Evolutionary conservation across 2,329 filamentous ascomycete species (phyloP).

Genomic region (Incumbomyces delicatus): DNA sequence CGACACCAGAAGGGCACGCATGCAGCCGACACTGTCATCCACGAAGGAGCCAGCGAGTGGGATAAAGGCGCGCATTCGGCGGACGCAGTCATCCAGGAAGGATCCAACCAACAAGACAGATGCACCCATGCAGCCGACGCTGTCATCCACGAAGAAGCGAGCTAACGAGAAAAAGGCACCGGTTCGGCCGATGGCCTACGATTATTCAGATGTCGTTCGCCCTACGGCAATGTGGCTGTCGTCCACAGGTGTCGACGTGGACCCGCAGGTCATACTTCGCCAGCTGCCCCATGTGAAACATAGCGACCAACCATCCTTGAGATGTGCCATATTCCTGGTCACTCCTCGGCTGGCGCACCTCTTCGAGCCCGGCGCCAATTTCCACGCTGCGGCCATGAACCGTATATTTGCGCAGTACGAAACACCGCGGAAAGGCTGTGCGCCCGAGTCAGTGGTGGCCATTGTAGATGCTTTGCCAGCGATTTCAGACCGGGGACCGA

Average conservation of each 20-base stretch:
- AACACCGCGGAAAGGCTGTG: not conserved
- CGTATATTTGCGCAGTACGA: not conserved
- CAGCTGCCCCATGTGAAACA: not conserved
- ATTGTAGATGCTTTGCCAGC: constrained; percentile 17
- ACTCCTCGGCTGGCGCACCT: constrained; percentile 3
- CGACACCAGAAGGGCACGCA: too few relatives aligned
- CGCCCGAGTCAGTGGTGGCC: constrained; percentile 8
- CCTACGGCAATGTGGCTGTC: constrained; percentile 2
- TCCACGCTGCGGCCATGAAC: not conserved
- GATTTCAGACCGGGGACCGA: not conserved
- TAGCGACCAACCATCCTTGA: not conserved
- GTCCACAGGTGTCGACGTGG: not conserved
- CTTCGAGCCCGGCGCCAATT: not conserved
- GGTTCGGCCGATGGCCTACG: too few relatives aligned
- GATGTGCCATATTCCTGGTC: constrained; percentile 1
- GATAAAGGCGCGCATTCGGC: too few relatives aligned
- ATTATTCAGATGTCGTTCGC: not conserved
- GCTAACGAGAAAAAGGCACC: too few relatives aligned
- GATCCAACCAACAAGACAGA: too few relatives aligned
- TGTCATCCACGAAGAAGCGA: too few relatives aligned
- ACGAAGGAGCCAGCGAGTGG: too few relatives aligned
- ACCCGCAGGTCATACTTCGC: not conserved
- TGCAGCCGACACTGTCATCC: too few relatives aligned
- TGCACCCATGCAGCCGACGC: too few relatives aligned
- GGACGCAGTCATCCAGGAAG: too few relatives aligned